Evolutionary conservation across 148 eudicot species (phyloP), one percentile per base, ranked within the genome.

Genomic region (Oxyria digyna): DNA sequence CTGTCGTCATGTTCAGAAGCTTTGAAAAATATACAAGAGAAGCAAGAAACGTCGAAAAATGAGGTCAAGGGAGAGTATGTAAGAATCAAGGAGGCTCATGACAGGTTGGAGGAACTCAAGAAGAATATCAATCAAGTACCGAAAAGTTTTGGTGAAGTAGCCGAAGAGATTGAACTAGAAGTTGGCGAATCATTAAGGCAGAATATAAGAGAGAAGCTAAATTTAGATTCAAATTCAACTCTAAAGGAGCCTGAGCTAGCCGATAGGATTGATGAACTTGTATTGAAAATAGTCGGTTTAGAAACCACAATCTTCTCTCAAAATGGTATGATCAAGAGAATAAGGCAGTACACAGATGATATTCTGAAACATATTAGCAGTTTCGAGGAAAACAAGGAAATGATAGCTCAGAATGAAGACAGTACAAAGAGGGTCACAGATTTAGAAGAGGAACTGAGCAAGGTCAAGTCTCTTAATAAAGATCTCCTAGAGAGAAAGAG

Each of bases 211-310:
- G 87, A 79, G 72, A 81, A 80, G 26, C 45, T 83, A 55, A 72
- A 69, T 50, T n/a, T 67, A 24, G 69, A 77, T 46, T 77, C 81
- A 21, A 67, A 71, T 27, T 23, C 73, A 20, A 49, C 70, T 59
- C 68, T 88, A 71, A 82, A 87, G 8, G 81, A 84, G 75, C 77
- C 83, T 6, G 86, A 86, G 69, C 76, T 91, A 71, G 87, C 85
- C 29, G 89, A 91, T 69, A 88, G 83, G 72, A 87, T 91, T 10
- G 95, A 91, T 69, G 83, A 88, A 42, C 76, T 91, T 33, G 89
- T 85, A 41, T 87, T 85, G 8, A 86, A 79, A 63, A 81, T 91
- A 4, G 83, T 91, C 3, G 35, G n/a, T 8, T 69, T 88, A 59
- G 89, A 91, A 76, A 79, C 83, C 50, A 80, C 74, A 9, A 55